phyloP scores from a whole-genome alignment of 2,329 filamentous ascomycete genomes.

The Penicillium hesseltinei region DNA sequence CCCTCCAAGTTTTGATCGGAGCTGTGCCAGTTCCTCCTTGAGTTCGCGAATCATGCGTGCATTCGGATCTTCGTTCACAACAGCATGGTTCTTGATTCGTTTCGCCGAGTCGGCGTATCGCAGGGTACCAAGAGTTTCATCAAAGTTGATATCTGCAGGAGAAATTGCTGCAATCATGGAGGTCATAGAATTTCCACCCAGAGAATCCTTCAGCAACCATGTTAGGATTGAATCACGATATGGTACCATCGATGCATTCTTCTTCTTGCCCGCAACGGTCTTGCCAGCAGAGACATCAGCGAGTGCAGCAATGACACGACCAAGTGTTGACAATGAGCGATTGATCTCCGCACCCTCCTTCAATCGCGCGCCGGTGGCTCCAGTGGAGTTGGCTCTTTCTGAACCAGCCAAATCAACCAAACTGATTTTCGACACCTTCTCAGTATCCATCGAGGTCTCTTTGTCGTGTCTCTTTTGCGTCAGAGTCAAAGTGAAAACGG shows the following conservation, averaged over 20 bases:
- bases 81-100: constrained; percentile 99
- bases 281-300: constrained; percentile 78
- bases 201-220: constrained; percentile 93
- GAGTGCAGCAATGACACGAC: constrained; percentile 93
- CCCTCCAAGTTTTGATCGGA: constrained; percentile 79
- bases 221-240: constrained; percentile 97
- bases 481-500: constrained; percentile 93
- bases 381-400: constrained; percentile 94
- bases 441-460: constrained; percentile 94
- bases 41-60: constrained; percentile 97
- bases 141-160: constrained; percentile 97
- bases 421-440: constrained; percentile 97
- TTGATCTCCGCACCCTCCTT: constrained; percentile 99
- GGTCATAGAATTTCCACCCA: constrained; percentile 98
- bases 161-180: constrained; percentile 99
- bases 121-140: constrained; percentile 92
- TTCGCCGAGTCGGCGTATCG: constrained; percentile 97
- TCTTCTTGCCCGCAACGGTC: constrained; percentile 69
- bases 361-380: constrained; percentile 87
- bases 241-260: constrained; percentile 73
- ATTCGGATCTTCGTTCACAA: constrained; percentile 98
- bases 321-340: constrained; percentile 89
- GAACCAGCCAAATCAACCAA: constrained; percentile 97
- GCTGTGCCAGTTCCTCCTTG: constrained; percentile 85
- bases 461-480: constrained; percentile 89